Evolutionary conservation across 305 asterid species (phyloP).

Genomic region (Plantago coronopus): DNA sequence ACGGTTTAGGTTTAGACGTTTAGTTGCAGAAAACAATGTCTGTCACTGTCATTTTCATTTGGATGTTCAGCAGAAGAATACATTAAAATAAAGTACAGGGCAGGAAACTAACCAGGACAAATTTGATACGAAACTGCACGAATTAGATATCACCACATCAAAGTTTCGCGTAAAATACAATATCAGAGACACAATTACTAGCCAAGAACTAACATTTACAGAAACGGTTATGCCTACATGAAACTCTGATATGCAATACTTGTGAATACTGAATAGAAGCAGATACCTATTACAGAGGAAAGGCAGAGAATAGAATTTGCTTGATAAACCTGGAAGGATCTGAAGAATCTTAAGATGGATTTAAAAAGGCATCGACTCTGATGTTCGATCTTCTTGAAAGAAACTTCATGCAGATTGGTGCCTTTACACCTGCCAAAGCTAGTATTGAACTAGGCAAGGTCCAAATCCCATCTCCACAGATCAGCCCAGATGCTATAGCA

Average conservation of each 20-base stretch:
- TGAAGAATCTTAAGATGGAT: not conserved
- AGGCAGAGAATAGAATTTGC: not conserved
- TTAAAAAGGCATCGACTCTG: conserved; percentile 46
- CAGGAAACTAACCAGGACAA: not conserved
- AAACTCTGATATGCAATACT: not conserved
- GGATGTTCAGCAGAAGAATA: too few species aligned
- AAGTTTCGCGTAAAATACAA: not conserved
- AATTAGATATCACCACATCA: not conserved
- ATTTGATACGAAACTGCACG: not conserved
- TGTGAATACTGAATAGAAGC: not conserved
- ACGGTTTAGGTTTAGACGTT: not conserved
- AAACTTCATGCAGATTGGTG: conserved; percentile 91
- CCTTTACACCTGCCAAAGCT: conserved; percentile 60
- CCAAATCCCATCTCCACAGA: conserved; percentile 93
- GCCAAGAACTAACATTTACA: conserved; percentile 14
- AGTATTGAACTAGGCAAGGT: conserved; percentile 61
- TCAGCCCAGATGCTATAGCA: conserved; percentile 86
- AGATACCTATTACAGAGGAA: not conserved
- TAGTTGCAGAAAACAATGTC: too few species aligned
- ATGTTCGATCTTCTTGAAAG: conserved; percentile 44
- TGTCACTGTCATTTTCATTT: too few species aligned
- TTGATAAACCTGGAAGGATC: not conserved
- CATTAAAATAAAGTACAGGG: too few species aligned
- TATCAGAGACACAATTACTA: not conserved
- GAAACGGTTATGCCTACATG: conserved; percentile 3